A percentile compares a stretch with the other conserved stretches of the same genome.
These are phyloP conservation scores for Cryptosporidium sp. DNA, from an alignment of 169 alveolate genomes.

Conservation along the genomic window DNA sequence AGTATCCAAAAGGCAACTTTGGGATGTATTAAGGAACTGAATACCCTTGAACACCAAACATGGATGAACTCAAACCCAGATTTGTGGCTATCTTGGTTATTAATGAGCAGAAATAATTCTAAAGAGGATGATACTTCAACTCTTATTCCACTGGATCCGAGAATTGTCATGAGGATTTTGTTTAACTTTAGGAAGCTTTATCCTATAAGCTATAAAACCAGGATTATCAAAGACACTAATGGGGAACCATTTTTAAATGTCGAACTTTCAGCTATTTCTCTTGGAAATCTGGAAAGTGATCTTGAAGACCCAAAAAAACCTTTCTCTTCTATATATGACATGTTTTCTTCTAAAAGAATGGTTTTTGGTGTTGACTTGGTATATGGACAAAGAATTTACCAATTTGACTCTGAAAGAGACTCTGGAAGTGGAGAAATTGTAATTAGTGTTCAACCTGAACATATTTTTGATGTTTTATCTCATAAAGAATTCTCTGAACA, in stretches of 20 bases:
- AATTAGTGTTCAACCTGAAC: slow-evolving; percentile 29
- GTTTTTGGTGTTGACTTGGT: slow-evolving; percentile 49
- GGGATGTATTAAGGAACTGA: not conserved
- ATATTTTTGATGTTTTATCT: slow-evolving; percentile 29
- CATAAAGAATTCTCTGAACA: slow-evolving; percentile 4
- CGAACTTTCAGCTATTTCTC: slow-evolving; percentile 53
- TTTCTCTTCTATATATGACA: slow-evolving; percentile 42
- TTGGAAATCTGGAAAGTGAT: not conserved
- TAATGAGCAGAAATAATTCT: not conserved
- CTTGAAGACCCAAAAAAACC: not conserved
- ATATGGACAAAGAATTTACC: slow-evolving; percentile 3
- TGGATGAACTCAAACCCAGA: slow-evolving; percentile 61
- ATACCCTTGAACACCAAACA: slow-evolving; percentile 22
- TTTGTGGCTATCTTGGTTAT: slow-evolving; percentile 48
- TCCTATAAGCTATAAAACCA: slow-evolving; percentile 40
- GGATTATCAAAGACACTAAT: slow-evolving; percentile 1
- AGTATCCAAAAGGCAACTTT: slow-evolving; percentile 5
- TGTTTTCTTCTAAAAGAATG: slow-evolving; percentile 5
- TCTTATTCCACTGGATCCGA: slow-evolving; percentile 60
- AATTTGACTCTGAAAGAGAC: not conserved
- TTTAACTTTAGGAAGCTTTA: slow-evolving; percentile 24
- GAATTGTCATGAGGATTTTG: slow-evolving; percentile 19
- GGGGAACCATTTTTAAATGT: slow-evolving; percentile 26
- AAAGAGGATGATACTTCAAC: not conserved
- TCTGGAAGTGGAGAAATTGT: slow-evolving; percentile 61